Evolutionary conservation across 2,329 filamentous ascomycete genomes (phyloP), one percentile per base, ranked within the genome.

Genomic region (Penicillium olsonii): DNA sequence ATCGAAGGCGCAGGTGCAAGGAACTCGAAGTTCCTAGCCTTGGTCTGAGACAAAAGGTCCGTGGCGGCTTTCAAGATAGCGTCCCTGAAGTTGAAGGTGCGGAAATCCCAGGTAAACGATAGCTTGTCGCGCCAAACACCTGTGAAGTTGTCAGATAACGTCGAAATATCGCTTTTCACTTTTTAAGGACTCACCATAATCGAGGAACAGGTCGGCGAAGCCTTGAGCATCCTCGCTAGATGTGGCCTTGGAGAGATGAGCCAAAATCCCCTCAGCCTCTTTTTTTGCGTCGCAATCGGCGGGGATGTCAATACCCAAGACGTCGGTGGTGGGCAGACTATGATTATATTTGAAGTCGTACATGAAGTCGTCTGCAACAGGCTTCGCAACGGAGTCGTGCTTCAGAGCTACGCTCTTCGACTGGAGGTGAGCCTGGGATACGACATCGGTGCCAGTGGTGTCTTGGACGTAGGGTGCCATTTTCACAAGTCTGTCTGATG

Each of bases 281-380:
- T 45, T 48, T n/a, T 39, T 44, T 42, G 52, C 43, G 45, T 54
- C 31, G 31, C 60, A 65, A 45, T 65, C 57, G 26, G 17, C 29
- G n/a, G 66, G 65, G 31, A 67, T 60, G 4, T 63, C 43, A 37
- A 65, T 37, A 11, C 66, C 68, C 39, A 68, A 57, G 31, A 62
- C 48, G 39, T 64, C 55, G 37, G 56, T 57, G 45, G 55, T 69
- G n/a, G 64, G 68, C 42, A 73, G 66, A n/a, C 44, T 29, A 43
- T 70, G 66, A 41, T 71, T 73, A 60, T 69, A 72, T 54, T 70
- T 69, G 63, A 73, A 73, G 43, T 70, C 70, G 53, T 73, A 73
- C 70, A 73, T 73, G 56, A 64, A 73, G 53, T 72, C 56, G 49
- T 73, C 69, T 4, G 69, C 68, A 11, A 73, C 66, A 0, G 68